Evolutionary conservation across 768 basidiomycete genomes (phyloP).

Genomic region (Tulasnella sp.): DNA sequence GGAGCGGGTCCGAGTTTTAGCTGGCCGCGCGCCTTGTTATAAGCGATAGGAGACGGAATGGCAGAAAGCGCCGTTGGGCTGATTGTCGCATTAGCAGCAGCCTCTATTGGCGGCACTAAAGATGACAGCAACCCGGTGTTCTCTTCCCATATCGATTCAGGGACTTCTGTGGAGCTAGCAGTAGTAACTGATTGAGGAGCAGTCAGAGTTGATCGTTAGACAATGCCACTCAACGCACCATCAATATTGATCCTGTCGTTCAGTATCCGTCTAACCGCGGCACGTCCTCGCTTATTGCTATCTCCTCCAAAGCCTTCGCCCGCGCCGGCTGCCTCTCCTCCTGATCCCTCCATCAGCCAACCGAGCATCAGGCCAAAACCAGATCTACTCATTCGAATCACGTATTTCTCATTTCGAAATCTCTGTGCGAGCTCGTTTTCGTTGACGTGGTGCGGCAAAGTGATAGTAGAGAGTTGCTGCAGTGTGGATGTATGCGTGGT

Average conservation of each 20-base stretch:
- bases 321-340: constrained; percentile 72
- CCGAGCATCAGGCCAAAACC: constrained; percentile 86
- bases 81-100: constrained; percentile 29
- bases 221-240: constrained; percentile 37
- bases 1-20: constrained; percentile 81
- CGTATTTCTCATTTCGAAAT: constrained; percentile 84
- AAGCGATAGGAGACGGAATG: constrained; percentile 50
- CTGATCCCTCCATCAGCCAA: constrained; percentile 89
- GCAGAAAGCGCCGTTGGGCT: constrained; percentile 22
- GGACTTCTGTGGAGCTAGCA: constrained; percentile 51
- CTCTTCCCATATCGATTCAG: constrained; percentile 67
- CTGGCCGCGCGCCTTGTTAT: constrained; percentile 62
- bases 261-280: constrained; percentile 85
- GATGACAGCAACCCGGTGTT: constrained; percentile 74
- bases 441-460: constrained; percentile 73
- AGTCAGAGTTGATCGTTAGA: constrained; percentile 8
- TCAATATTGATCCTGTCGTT: constrained; percentile 89
- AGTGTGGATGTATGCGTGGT: constrained; percentile 56
- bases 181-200: constrained; percentile 47
- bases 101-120: constrained; percentile 50
- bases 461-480: constrained; percentile 67
- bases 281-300: constrained; percentile 71
- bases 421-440: constrained; percentile 73
- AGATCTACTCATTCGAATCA: constrained; percentile 78
- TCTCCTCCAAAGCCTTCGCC: constrained; percentile 73